Percentiles rank a stretch among this genome's conserved stretches.
Conservation (phyloP, 2,329 filamentous ascomycete species). For the Botrytis galanthina region DNA sequence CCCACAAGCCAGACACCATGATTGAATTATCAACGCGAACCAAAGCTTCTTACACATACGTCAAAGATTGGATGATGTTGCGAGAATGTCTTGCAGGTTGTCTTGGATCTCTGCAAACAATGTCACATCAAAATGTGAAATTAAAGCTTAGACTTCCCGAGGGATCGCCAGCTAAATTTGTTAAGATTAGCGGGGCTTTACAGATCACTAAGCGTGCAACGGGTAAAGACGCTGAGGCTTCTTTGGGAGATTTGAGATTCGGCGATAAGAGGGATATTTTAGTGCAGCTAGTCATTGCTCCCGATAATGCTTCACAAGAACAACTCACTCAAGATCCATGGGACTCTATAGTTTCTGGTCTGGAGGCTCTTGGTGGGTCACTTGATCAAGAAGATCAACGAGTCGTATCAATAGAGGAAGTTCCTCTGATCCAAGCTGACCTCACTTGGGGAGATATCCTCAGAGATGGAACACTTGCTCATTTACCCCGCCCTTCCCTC, state of each 20-base stretch:
- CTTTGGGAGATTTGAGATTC: constrained; percentile 86
- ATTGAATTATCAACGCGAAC: constrained; percentile 94
- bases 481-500: constrained; percentile 84
- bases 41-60: constrained; percentile 95
- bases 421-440: constrained; percentile 92
- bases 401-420: constrained; percentile 83
- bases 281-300: constrained; percentile 88
- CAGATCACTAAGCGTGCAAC: constrained; percentile 96
- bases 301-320: constrained; percentile 77
- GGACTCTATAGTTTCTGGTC: constrained; percentile 93
- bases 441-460: constrained; percentile 91
- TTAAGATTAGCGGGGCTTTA: constrained; percentile 95
- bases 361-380: constrained; percentile 88
- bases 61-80: constrained; percentile 99
- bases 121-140: constrained; percentile 98
- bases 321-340: constrained; percentile 89
- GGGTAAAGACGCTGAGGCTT: constrained; percentile 89
- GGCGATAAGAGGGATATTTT: constrained; percentile 93
- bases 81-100: constrained; percentile 94
- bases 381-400: constrained; percentile 84
- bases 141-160: constrained; percentile 91
- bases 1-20: constrained; percentile 98
- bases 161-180: constrained; percentile 95
- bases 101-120: constrained; percentile 84
- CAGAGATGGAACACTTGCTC: constrained; percentile 79